Base-by-base conservation (phyloP, 2,329 filamentous ascomycete species). In the Huntiella savannae region DNA sequence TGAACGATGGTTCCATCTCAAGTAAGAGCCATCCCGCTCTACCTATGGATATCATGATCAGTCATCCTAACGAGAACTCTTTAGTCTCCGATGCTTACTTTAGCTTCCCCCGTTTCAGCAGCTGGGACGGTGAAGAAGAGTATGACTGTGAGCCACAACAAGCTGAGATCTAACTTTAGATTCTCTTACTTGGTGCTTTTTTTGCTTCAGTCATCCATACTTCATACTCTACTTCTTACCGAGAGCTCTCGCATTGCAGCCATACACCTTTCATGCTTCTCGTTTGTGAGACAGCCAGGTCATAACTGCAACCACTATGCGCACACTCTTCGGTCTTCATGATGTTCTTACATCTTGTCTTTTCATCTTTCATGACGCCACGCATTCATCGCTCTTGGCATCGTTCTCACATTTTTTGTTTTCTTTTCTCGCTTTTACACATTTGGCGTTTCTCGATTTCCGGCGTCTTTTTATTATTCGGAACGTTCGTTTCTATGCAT, bases 101-200 rank as follows among this genome's bases (percentile, higher is more conserved):
- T 56, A 82, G 78, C 63, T 83, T 83, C 57, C 79, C 79, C 12
- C 79, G 72, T 58, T 82, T 82, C 59, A 79, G 83, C 55, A 70
- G 75, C 50, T 82, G 77, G 66, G 70, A 72, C 37, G 63, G 63
- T 15, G 65, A 55, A 36, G 55, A 56, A 40, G 52, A 55, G 22
- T 46, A 37, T 17, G 49, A 52, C 16, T 43, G 41, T 33, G 47
- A 46, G 17, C 33, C 33, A 32, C 41, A 43, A 22, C 45, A 46
- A 10, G 36, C 15, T 19, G 46, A 48, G 33, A 8, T 48, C 34
- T 48, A 48, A 33, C 43, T 34, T 6, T 15, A 22, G 32, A 34
- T 33, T 32, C 33, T 5, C 19, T 42, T 5, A 39, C n/a, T 43
- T 12, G 32, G 5, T 43, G 7, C 16, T 7, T 13, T 10, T n/a